Conservation (phyloP, 805 yeast species). For the Metschnikowia cerradonensis region DNA sequence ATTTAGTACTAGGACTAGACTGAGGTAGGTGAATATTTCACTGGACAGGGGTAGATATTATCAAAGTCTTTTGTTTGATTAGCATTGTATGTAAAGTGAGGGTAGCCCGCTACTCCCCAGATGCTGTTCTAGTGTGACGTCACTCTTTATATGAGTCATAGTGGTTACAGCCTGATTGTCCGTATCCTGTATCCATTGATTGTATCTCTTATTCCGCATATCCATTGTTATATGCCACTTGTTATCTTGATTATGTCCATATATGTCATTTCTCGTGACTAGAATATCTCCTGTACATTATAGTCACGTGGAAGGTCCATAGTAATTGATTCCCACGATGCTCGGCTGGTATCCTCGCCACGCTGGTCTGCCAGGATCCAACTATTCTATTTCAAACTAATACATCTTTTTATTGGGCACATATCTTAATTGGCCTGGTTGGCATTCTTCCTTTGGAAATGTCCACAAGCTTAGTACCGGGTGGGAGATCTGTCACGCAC, state of each 20-base stretch:
- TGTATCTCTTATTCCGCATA: too few relatives aligned
- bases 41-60: too few relatives aligned
- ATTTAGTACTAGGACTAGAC: too few relatives aligned
- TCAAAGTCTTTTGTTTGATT: too few relatives aligned
- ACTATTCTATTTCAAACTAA: constrained; percentile 1
- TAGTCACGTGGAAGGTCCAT: neutral
- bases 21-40: too few relatives aligned
- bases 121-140: too few relatives aligned
- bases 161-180: too few relatives aligned
- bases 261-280: neutral
- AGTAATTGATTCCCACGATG: neutral
- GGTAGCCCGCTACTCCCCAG: neutral
- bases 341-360: neutral
- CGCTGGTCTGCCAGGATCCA: neutral
- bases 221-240: too few relatives aligned
- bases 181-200: too few relatives aligned
- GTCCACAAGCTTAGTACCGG: constrained; percentile 46
- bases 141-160: too few relatives aligned
- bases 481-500: constrained; percentile 66
- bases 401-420: constrained; percentile 5
- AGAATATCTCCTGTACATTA: neutral
- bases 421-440: constrained; percentile 3
- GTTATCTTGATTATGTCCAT: too few relatives aligned
- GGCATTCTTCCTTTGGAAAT: neutral
- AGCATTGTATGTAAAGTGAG: neutral